Evolutionary conservation across 495 filamentous ascomycete genomes (phyloP), one percentile per base, ranked within the genome.

Genomic region (Podospora australis): DNA sequence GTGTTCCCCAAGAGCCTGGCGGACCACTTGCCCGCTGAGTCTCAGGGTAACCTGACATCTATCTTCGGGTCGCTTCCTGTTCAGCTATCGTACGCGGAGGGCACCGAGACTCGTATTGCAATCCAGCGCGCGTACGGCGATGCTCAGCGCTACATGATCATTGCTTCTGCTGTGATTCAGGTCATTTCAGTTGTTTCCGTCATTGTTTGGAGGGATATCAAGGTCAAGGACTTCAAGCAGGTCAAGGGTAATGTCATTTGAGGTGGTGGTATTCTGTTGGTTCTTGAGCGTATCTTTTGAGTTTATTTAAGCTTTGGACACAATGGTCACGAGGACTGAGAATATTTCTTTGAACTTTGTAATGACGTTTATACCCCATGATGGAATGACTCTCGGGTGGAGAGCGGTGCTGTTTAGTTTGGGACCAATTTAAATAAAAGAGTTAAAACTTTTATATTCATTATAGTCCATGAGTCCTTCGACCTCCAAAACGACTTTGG

Each of bases 121-220:
- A 83, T 86, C 50, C 55, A 71, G 10, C 20, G 52, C 25, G 74
- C 81, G 9, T 84, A 84, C 55, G 76, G 71, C 11, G 71, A 77
- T 16, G 64, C 72, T 2, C 78, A 82, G 54, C 68, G 58, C 44
- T 65, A 68, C 39, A 78, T 82, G 75, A 60, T 81, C 39, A 73
- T 78, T 57, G 76, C 71, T 4, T 74, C 63, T n/a, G 69, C 70
- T 6, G 67, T 65, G 4, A 64, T 82, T 16, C 70, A 76, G 61
- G 68, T 59, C 10, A 24, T 81, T n/a, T 70, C 65, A 7, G 39
- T 80, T 11, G 61, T 67, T 6, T 67, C 58, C 43, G 69, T 78
- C 13, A 30, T 67, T 14, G 48, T 77, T 36, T 82, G 78, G 66
- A 61, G 72, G 39, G 73, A 83, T 48, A 77, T 82, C 48, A 74